These are phyloP conservation scores for Penicillium angulare DNA, from an alignment of 495 filamentous ascomycete species.

Conservation along the genomic window DNA sequence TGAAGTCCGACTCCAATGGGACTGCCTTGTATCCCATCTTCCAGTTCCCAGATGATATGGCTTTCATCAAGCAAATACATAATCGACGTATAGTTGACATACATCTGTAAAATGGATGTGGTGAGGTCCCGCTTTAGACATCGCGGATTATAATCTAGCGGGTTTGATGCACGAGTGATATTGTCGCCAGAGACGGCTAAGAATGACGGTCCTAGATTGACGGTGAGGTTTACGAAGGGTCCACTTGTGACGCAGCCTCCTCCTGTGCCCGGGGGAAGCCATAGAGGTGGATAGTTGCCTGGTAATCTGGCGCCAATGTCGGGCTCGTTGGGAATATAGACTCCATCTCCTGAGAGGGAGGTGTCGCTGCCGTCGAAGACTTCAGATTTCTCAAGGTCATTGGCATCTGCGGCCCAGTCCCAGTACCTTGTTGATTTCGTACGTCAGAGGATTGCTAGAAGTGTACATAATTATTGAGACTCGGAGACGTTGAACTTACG, in stretches of 20 bases:
- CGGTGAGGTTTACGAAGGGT: conserved; percentile 47
- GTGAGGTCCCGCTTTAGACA: conserved; percentile 66
- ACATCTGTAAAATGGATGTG: conserved; percentile 36
- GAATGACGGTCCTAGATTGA: conserved; percentile 51
- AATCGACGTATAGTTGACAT: conserved; percentile 49
- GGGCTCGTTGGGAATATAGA: conserved; percentile 33
- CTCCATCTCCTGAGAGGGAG: conserved; percentile 60
- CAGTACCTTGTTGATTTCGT: conserved; percentile 42
- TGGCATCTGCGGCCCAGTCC: conserved; percentile 57
- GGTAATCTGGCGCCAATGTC: conserved; percentile 13
- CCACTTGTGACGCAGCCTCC: conserved; percentile 62
- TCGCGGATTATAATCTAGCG: conserved; percentile 52
- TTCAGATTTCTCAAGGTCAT: conserved; percentile 49
- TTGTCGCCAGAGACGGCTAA: conserved; percentile 25
- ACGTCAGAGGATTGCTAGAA: neutral
- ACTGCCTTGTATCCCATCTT: conserved; percentile 47
- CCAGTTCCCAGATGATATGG: conserved; percentile 48
- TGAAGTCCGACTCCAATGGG: conserved; percentile 53
- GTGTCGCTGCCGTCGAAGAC: conserved; percentile 60
- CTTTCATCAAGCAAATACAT: conserved; percentile 41
- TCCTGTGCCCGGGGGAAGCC: conserved; percentile 49
- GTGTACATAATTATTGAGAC: neutral
- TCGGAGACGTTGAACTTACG: conserved; percentile 6
- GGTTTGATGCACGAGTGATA: conserved; percentile 10
- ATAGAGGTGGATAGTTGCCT: conserved; percentile 17